Percentiles rank a stretch among this genome's conserved stretches.
phyloP scores from a whole-genome alignment of 495 filamentous ascomycete species.

The Lasiosphaeriaceae sp. region DNA sequence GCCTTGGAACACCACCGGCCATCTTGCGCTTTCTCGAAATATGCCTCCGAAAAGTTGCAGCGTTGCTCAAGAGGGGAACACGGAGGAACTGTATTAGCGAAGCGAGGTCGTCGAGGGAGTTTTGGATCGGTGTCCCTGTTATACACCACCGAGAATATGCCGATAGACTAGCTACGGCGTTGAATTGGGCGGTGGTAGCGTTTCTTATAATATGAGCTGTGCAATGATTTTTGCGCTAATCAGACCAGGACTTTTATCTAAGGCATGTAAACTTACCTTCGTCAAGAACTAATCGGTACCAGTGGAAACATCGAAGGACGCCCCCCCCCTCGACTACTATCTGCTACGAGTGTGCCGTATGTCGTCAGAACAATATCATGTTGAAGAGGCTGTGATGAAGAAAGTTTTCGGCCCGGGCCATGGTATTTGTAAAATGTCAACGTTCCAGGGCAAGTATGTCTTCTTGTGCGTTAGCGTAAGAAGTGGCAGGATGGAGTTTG shows the following conservation, averaged over 20 bases:
- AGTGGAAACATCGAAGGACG: not conserved
- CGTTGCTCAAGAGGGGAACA: slow-evolving; percentile 21
- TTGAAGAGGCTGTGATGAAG: not conserved
- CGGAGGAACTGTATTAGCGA: slow-evolving; percentile 9
- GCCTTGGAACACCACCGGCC: slow-evolving; percentile 7
- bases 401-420: not conserved
- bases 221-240: not conserved
- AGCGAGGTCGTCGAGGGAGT: slow-evolving; percentile 7
- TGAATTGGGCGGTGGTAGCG: slow-evolving; percentile 9
- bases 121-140: slow-evolving; percentile 12
- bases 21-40: slow-evolving; percentile 1
- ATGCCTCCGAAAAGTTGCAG: slow-evolving; percentile 1
- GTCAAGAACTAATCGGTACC: slow-evolving; percentile 15
- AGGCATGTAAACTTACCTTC: slow-evolving; percentile 9
- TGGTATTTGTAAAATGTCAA: not conserved
- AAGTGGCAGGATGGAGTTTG: no score
- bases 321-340: not conserved
- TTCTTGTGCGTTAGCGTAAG: slow-evolving; percentile 13
- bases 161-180: slow-evolving; percentile 17
- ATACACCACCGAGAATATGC: slow-evolving; percentile 19
- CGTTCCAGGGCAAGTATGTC: slow-evolving; percentile 22
- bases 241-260: no score
- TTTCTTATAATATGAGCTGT: slow-evolving; percentile 12
- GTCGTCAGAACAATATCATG: not conserved
- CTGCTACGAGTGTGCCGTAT: slow-evolving; percentile 3